Conservation (phyloP, 1,284 basidiomycete genomes). For the Sanguinoderma infundibulare region DNA sequence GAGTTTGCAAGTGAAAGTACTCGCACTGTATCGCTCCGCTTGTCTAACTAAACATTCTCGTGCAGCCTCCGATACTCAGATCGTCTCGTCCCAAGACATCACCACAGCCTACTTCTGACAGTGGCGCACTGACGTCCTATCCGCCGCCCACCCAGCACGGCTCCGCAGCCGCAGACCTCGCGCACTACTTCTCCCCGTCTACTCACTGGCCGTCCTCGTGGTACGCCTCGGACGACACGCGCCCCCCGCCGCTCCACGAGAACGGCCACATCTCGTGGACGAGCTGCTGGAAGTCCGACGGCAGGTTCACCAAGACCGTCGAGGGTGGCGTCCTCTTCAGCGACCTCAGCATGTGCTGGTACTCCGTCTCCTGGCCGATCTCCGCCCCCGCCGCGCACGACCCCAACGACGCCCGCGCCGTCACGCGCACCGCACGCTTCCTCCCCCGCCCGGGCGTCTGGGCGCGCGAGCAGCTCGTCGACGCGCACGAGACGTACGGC, state of each 20-base stretch:
- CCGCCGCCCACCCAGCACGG: constrained; percentile 37
- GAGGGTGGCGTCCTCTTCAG: constrained; percentile 46
- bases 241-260: constrained; percentile 43
- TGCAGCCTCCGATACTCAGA: constrained; percentile 18
- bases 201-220: constrained; percentile 46
- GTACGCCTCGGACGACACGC: constrained; percentile 41
- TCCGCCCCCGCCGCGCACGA: constrained; percentile 31
- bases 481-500: constrained; percentile 53
- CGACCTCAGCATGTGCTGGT: constrained; percentile 56
- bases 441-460: constrained; percentile 44
- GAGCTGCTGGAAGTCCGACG: constrained; percentile 36
- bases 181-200: constrained; percentile 47
- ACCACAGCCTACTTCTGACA: constrained; percentile 6
- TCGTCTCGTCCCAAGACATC: constrained; percentile 19
- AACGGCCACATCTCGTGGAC: constrained; percentile 34
- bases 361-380: constrained; percentile 42
- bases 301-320: constrained; percentile 37
- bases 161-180: constrained; percentile 44
- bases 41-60: background rate
- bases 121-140: constrained; percentile 31
- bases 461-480: constrained; percentile 39
- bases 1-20: too few relatives aligned
- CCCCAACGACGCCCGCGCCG: constrained; percentile 37
- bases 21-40: too few relatives aligned
- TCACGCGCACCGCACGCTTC: constrained; percentile 43